phyloP scores from a whole-genome alignment of 257 asterid genomes.

The Solanum corneliomulleri region DNA sequence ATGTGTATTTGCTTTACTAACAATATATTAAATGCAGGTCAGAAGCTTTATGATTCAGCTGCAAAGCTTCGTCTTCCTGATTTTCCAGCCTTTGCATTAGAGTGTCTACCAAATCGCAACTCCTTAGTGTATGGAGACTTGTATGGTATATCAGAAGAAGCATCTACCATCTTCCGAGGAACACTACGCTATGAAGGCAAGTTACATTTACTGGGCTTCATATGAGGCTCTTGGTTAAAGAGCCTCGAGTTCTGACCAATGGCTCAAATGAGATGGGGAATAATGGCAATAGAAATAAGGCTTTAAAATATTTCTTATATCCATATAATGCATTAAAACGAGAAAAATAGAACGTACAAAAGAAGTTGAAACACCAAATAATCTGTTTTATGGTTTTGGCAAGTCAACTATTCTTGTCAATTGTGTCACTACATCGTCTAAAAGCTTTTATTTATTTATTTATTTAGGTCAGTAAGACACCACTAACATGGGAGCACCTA shows the following conservation, averaged over 20 bases:
- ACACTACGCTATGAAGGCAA: conserved; percentile 93
- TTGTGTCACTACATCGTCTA: background rate
- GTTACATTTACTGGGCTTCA: conserved; percentile 1
- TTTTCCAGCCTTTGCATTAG: conserved; percentile 91
- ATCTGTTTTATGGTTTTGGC: background rate
- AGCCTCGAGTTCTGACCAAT: background rate
- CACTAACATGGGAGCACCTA: background rate
- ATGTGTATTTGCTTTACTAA: background rate
- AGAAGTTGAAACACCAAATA: background rate
- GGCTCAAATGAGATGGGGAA: background rate
- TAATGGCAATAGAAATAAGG: background rate
- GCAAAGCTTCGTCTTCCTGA: conserved; percentile 56
- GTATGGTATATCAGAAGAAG: conserved; percentile 76
- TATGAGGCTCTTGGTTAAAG: background rate
- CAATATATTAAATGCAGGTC: conserved; percentile 40
- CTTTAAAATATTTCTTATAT: background rate
- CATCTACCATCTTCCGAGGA: conserved; percentile 81
- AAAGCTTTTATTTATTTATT: background rate
- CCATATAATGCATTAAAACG: background rate
- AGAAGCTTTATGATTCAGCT: conserved; percentile 78
- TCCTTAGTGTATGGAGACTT: conserved; percentile 78
- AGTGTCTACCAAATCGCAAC: conserved; percentile 90
- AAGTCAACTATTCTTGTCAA: background rate
- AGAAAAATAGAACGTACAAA: background rate
- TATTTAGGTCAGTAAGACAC: background rate